Conservation (phyloP, 2,329 filamentous ascomycete species). For the Sporothrix brasiliensis region DNA sequence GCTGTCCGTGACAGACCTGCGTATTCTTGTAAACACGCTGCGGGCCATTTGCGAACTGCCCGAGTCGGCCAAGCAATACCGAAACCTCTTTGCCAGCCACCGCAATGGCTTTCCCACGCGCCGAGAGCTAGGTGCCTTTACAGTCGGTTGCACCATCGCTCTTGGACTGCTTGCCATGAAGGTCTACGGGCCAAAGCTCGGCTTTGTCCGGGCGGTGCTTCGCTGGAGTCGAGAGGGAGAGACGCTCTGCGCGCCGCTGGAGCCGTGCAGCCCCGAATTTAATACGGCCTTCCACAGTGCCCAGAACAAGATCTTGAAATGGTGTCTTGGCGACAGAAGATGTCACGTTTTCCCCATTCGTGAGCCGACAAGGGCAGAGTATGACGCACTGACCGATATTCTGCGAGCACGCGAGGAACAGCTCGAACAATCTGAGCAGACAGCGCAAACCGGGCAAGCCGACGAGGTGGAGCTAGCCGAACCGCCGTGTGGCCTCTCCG, state of each 20-base stretch:
- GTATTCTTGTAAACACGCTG: slow-evolving; percentile 21
- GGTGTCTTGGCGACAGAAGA: slow-evolving; percentile 24
- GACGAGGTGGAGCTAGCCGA: background rate
- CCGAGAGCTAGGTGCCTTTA: slow-evolving; percentile 16
- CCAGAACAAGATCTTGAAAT: slow-evolving; percentile 17
- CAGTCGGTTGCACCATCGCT: background rate
- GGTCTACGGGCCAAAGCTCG: slow-evolving; percentile 30
- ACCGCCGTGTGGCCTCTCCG: background rate
- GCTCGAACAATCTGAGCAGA: background rate
- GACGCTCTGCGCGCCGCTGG: slow-evolving; percentile 3
- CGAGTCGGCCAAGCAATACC: slow-evolving; percentile 17
- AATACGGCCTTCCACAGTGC: background rate
- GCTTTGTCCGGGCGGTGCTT: slow-evolving; percentile 28
- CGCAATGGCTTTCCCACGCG: slow-evolving; percentile 15
- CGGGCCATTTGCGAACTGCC: slow-evolving; percentile 23
- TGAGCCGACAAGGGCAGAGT: slow-evolving; percentile 8
- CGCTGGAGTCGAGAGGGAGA: slow-evolving; percentile 18
- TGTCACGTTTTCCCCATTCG: too few species aligned
- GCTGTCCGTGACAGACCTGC: slow-evolving; percentile 19
- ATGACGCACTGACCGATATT: slow-evolving; percentile 3
- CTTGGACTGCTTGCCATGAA: background rate
- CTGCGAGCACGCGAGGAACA: slow-evolving; percentile 12
- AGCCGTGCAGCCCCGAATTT: slow-evolving; percentile 5
- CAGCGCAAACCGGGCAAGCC: background rate
- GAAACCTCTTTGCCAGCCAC: slow-evolving; percentile 6